Evolutionary conservation across 495 filamentous ascomycete species (phyloP).

Genomic region (Penicillium ochrochloron): DNA sequence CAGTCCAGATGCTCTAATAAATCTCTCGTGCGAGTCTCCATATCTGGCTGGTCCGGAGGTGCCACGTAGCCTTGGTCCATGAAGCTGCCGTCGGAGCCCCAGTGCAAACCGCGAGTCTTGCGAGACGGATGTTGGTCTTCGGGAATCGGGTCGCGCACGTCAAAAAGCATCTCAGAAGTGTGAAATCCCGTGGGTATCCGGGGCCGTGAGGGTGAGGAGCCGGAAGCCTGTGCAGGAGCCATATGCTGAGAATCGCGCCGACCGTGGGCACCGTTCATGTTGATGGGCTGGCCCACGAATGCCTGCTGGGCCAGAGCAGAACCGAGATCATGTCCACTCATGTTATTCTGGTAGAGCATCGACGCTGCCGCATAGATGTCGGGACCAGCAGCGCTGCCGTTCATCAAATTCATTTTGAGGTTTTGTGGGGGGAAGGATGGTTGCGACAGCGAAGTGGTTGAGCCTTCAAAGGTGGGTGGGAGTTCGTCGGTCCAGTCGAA

Average conservation of each 20-base stretch:
- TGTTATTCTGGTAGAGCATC: slow-evolving; percentile 49
- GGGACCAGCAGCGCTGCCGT: slow-evolving; percentile 29
- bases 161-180: slow-evolving; percentile 52
- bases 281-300: slow-evolving; percentile 33
- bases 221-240: slow-evolving; percentile 20
- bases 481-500: slow-evolving; percentile 60
- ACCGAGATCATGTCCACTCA: slow-evolving; percentile 37
- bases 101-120: slow-evolving; percentile 54
- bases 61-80: slow-evolving; percentile 60
- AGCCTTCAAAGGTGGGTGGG: slow-evolving; percentile 63
- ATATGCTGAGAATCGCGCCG: slow-evolving; percentile 27
- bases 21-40: slow-evolving; percentile 56
- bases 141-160: slow-evolving; percentile 46
- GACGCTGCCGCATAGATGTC: slow-evolving; percentile 59
- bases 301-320: slow-evolving; percentile 37
- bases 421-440: slow-evolving; percentile 39
- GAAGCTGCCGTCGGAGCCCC: slow-evolving; percentile 70
- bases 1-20: slow-evolving; percentile 59
- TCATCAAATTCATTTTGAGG: slow-evolving; percentile 32
- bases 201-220: slow-evolving; percentile 26
- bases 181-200: slow-evolving; percentile 43
- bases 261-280: slow-evolving; percentile 30
- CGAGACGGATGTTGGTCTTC: slow-evolving; percentile 45
- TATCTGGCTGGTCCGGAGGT: slow-evolving; percentile 57
- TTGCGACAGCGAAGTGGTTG: slow-evolving; percentile 64